Evolutionary conservation across 345 rosid genomes (phyloP).

Genomic region (Geranium rotundifolium): DNA sequence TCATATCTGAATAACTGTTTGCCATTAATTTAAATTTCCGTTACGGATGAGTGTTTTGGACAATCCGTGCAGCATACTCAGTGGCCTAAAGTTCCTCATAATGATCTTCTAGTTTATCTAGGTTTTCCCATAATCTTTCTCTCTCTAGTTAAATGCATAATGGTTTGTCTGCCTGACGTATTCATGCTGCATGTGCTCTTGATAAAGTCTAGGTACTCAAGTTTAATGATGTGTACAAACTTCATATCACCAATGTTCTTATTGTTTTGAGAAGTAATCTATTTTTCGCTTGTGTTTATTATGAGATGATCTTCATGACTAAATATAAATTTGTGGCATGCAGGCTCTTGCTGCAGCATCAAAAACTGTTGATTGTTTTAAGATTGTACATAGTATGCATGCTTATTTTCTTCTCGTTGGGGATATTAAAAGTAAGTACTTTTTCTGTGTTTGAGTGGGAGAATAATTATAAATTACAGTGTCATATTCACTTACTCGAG

Average conservation of each 20-base stretch:
- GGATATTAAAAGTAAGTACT: conserved; percentile 62
- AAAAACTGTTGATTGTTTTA: conserved; percentile 88
- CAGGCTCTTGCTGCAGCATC: conserved; percentile 98
- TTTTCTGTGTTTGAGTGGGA: not conserved
- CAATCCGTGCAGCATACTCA: not conserved
- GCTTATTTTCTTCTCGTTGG: conserved; percentile 85
- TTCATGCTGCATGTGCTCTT: not conserved
- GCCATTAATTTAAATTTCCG: not conserved
- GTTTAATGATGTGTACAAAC: too few species aligned
- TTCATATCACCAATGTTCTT: not conserved
- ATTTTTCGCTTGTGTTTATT: not conserved
- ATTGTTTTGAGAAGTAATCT: not conserved
- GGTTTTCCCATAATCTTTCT: not conserved
- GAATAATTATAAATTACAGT: too few species aligned
- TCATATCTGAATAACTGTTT: too few species aligned
- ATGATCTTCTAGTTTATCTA: not conserved
- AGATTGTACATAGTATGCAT: conserved; percentile 85
- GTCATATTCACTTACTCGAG: too few species aligned
- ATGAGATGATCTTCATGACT: not conserved
- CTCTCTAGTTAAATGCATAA: not conserved
- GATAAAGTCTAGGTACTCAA: not conserved
- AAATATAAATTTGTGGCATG: conserved; percentile 9
- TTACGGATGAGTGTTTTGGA: not conserved
- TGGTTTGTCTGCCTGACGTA: not conserved
- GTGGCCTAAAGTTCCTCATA: not conserved